These are phyloP conservation scores for Blastobotrys proliferans DNA, from an alignment of 1,139 yeast genomes.

Conservation along the genomic window DNA sequence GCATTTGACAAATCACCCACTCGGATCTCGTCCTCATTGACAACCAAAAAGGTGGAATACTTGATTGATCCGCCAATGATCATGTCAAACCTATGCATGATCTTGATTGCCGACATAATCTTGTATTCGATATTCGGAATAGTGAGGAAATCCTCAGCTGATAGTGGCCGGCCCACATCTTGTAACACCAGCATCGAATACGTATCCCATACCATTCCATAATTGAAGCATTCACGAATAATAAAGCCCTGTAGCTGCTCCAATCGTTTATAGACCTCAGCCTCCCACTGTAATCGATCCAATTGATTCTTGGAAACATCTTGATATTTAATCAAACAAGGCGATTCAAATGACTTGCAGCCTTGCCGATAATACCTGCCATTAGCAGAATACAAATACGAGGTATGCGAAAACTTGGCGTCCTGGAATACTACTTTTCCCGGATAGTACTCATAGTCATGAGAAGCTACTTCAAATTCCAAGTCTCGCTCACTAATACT, in stretches of 20 bases:
- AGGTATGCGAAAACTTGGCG: background rate
- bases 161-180: conserved; percentile 11
- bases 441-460: conserved; percentile 3
- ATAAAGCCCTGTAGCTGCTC: conserved; percentile 8
- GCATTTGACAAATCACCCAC: conserved; percentile 8
- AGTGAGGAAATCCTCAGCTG: background rate
- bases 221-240: conserved; percentile 11
- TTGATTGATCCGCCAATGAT: conserved; percentile 10
- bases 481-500: conserved; percentile 6
- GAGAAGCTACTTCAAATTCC: conserved; percentile 8
- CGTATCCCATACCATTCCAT: conserved; percentile 14
- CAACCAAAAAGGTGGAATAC: conserved; percentile 10
- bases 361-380: conserved; percentile 3
- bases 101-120: conserved; percentile 6
- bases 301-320: conserved; percentile 9
- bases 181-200: conserved; percentile 9
- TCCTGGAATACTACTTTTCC: conserved; percentile 5
- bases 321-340: conserved; percentile 9
- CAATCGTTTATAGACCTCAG: conserved; percentile 13
- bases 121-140: conserved; percentile 11
- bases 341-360: conserved; percentile 3
- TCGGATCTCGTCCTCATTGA: conserved; percentile 3
- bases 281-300: conserved; percentile 15
- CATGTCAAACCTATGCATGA: conserved; percentile 9
- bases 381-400: background rate